Base-by-base conservation (phyloP, 805 yeast species). In the Hanseniaspora lachancei region DNA sequence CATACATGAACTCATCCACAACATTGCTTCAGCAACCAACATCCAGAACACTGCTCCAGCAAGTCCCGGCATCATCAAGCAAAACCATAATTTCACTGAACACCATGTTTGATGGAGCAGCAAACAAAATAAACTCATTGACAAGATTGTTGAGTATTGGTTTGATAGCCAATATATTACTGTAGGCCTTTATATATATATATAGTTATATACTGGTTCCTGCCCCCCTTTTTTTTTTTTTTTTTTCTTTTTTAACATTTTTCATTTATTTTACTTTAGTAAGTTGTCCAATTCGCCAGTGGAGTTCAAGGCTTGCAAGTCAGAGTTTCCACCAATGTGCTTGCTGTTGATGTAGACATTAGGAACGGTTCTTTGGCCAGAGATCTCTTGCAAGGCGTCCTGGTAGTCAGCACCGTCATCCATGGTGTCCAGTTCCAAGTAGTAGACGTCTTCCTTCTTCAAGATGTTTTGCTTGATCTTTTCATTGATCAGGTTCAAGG, bases 291-390 rank as follows among this genome's bases (percentile, higher is more conserved):
- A 77, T 69, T 81, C 67, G 62, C 84, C 93, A 47, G 69, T 63
- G 24, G 80, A 74, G 62, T 78, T 75, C 68, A 89, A 77, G 54
- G 77, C 74, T 72, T 89, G 95, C 60, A 91, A 74, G 62, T 87
- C 96, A 41, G 89, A 82, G 77, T 89, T 87, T 59, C 98, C 98
- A 58, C 98, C 98, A 65, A 91, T 80, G 74, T 89, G 96, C 72
- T 89, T 77, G 59, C 96, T 96, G 49, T 76, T 81, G 68, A 91
- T 88, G 73, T 84, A 91, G 62, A 91, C 78, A 68, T 85, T 89
- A 60, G 98, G 98, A 59, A 91, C 97, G 41, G 97, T 88, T 62
- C 81, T 78, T 76, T 91, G 97, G 58, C 95, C 93, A 41, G 95
- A 86, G 58, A 88, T 70, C 66, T 84, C 80, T 54, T 67, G 69